Conservation (phyloP, 2,329 filamentous ascomycete genomes). For the Aaosphaeria arxii region DNA sequence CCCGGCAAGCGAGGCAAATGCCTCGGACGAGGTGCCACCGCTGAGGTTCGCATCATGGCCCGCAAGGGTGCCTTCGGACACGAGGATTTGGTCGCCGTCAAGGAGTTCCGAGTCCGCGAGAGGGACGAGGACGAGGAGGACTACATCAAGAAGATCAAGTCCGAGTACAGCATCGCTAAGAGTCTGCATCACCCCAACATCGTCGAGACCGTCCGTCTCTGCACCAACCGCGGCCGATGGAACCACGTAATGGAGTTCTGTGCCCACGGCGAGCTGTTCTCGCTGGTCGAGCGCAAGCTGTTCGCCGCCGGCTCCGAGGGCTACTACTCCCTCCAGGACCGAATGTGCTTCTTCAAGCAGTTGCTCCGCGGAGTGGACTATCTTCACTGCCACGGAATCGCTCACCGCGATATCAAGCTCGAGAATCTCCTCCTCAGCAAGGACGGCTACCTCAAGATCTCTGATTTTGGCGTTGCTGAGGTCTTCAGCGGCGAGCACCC, state of each 20-base stretch:
- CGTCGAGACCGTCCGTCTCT: slow-evolving; percentile 74
- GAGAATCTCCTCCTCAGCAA: slow-evolving; percentile 80
- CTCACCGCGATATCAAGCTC: slow-evolving; percentile 86
- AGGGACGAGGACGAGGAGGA: slow-evolving; percentile 67
- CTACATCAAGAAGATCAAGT: slow-evolving; percentile 87
- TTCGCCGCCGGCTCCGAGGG: slow-evolving; percentile 52
- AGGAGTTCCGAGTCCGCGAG: slow-evolving; percentile 77
- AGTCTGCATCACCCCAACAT: slow-evolving; percentile 84
- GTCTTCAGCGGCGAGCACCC: slow-evolving; percentile 82
- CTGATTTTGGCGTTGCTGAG: slow-evolving; percentile 86
- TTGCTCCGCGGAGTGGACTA: slow-evolving; percentile 78
- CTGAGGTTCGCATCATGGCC: slow-evolving; percentile 77
- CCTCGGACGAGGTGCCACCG: slow-evolving; percentile 78
- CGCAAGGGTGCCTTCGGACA: slow-evolving; percentile 60
- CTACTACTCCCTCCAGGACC: slow-evolving; percentile 62
- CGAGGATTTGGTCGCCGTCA: slow-evolving; percentile 78
- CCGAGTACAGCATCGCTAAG: slow-evolving; percentile 84
- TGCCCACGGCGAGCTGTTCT: slow-evolving; percentile 75
- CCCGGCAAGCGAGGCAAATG: slow-evolving; percentile 71
- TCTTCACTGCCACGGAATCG: slow-evolving; percentile 78
- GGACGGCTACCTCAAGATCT: slow-evolving; percentile 82
- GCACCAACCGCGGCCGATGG: slow-evolving; percentile 70
- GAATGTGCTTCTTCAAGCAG: slow-evolving; percentile 86
- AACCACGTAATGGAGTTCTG: slow-evolving; percentile 95
- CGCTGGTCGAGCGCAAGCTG: slow-evolving; percentile 61